Evolutionary conservation across 2,329 filamentous ascomycete species (phyloP).

Genomic region (Botryosphaeria agaves): DNA sequence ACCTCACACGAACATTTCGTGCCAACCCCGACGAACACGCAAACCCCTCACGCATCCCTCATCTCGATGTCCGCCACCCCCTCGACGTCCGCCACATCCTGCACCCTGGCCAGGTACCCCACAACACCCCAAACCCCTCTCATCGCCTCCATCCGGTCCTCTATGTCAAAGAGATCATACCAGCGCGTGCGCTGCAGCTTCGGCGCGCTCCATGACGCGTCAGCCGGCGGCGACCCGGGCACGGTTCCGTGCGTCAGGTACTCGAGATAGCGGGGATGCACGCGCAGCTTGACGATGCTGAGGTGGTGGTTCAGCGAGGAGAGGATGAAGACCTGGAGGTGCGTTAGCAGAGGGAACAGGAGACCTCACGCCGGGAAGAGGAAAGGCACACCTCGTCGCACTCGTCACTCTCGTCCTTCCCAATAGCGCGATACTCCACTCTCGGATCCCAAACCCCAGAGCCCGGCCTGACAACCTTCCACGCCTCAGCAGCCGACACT

Average conservation of each 20-base stretch:
- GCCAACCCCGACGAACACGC: no score
- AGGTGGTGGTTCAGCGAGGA: constrained; percentile 47
- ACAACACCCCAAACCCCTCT: constrained; percentile 40
- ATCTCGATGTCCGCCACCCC: neutral
- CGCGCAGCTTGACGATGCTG: constrained; percentile 38
- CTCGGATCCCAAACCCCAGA: constrained; percentile 38
- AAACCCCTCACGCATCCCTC: neutral
- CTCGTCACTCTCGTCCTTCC: constrained; percentile 27
- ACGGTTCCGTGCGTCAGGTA: constrained; percentile 29
- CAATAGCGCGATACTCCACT: constrained; percentile 38
- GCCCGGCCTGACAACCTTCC: constrained; percentile 34
- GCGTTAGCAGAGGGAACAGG: neutral
- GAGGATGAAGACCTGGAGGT: constrained; percentile 39
- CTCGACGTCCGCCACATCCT: neutral
- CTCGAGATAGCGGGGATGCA: constrained; percentile 39
- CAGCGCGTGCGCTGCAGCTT: constrained; percentile 37
- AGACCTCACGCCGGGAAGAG: neutral
- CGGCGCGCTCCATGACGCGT: constrained; percentile 32
- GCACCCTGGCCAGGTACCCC: constrained; percentile 25
- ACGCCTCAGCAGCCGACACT: constrained; percentile 30
- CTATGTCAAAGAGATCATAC: constrained; percentile 38
- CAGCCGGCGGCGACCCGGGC: constrained; percentile 10
- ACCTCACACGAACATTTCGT: no score
- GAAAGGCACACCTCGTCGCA: constrained; percentile 32
- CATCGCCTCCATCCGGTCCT: constrained; percentile 38